Evolutionary conservation across 1,284 basidiomycete species (phyloP).

Genomic region (Trametes versicolor): DNA sequence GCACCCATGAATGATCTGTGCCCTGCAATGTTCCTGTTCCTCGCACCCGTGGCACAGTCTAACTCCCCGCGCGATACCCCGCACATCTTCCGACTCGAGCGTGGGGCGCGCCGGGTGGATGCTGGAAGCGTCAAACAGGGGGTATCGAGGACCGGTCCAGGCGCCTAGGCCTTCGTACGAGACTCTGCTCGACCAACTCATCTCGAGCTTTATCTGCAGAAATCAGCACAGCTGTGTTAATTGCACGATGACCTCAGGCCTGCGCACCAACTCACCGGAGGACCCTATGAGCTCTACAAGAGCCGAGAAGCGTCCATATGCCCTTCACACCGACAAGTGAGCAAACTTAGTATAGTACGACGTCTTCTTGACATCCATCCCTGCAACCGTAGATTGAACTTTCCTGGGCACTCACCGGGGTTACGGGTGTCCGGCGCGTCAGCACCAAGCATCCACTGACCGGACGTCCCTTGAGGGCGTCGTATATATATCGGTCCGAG

Average conservation of each 20-base stretch:
- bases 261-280: conserved; percentile 1
- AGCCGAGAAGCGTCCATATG: neutral
- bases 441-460: too few species aligned
- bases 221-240: neutral
- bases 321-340: neutral
- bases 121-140: conserved; percentile 8
- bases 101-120: conserved; percentile 17
- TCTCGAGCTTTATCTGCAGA: neutral
- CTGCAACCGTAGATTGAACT: neutral
- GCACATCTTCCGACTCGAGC: conserved; percentile 11
- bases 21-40: neutral
- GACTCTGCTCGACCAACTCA: conserved; percentile 10
- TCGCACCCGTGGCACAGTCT: neutral
- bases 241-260: conserved; percentile 9
- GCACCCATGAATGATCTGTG: conserved; percentile 25
- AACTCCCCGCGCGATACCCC: conserved; percentile 3
- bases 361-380: neutral
- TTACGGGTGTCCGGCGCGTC: too few species aligned
- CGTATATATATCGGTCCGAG: too few species aligned
- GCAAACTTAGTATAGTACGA: neutral
- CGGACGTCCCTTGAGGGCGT: too few species aligned
- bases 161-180: conserved; percentile 12
- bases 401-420: neutral
- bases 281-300: neutral
- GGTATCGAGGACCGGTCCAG: conserved; percentile 12